Conservation (phyloP, 495 filamentous ascomycete species). For the Penicillium angulare region DNA sequence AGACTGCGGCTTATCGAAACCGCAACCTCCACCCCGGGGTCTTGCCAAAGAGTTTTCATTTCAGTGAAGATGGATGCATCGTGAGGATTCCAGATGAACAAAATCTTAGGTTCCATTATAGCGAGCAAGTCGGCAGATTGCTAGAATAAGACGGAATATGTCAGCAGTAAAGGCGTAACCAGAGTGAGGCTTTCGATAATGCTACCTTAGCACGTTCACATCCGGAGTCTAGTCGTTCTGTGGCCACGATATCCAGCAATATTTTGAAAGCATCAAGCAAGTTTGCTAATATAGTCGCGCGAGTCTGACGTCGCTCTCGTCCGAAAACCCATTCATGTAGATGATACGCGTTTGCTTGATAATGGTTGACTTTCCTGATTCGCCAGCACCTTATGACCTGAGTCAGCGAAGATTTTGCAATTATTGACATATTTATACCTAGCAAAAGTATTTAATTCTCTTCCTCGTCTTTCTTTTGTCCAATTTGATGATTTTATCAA, state of each 20-base stretch:
- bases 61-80: constrained; percentile 63
- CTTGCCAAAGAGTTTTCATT: constrained; percentile 81
- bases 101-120: constrained; percentile 67
- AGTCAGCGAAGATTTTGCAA: constrained; percentile 7
- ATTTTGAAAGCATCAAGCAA: constrained; percentile 85
- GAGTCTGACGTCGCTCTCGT: constrained; percentile 90
- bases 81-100: constrained; percentile 68
- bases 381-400: constrained; percentile 74
- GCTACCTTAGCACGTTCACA: constrained; percentile 72
- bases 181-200: not conserved
- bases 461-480: constrained; percentile 79
- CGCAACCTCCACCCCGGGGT: constrained; percentile 78
- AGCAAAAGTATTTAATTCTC: constrained; percentile 83
- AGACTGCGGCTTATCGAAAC: constrained; percentile 92
- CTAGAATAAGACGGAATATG: constrained; percentile 28
- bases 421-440: too few species aligned
- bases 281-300: constrained; percentile 92
- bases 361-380: constrained; percentile 97
- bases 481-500: constrained; percentile 72
- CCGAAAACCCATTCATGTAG: constrained; percentile 86
- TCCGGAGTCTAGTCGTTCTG: constrained; percentile 73
- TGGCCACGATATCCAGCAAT: constrained; percentile 90
- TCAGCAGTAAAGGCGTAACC: constrained; percentile 11
- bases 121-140: constrained; percentile 37
- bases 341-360: constrained; percentile 99